Base-by-base conservation (phyloP, 1,284 basidiomycete genomes). In the Sporisorium exsertum region DNA sequence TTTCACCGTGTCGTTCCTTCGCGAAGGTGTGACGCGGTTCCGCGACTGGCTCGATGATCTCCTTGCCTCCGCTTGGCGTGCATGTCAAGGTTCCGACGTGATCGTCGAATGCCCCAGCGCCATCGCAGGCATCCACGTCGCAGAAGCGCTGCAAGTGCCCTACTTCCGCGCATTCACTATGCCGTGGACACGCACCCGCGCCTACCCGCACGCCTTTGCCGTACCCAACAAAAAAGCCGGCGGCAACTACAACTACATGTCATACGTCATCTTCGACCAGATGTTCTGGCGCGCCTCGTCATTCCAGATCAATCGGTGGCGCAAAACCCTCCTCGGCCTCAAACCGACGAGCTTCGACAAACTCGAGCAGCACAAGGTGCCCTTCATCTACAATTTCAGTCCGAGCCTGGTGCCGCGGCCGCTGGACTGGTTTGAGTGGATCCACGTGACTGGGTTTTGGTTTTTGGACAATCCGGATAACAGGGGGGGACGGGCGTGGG, bases 121-220 rank as follows among this genome's bases (percentile, higher is more conserved):
- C 6, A 98, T 98, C 92, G 94, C 92, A n/a, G 96, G 96, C n/a
- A 93, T 93, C 69, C 96, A 99, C 81, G 94, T 99, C 58, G 96
- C 96, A 18, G 96, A 99, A 85, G 94, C 94, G 1, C 88, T 99
- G 18, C 89, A 88, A 33, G 94, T 98, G 58, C 96, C 96, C 3
- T 99, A 96, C 86, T 98, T 92, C 87, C 89, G 94, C 78, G 93
- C 93, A 2, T 93, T 93, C 85, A 92, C 92, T 22, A 93, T 93
- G 92, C 91, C 91, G 10, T 92, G 91, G 90, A 89, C 88, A 46
- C 88, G 91, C 63, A 93, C 86, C 22, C 91, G 94, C 80, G 94
- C 93, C 5, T 99, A 98, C 86, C 96, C 96, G 22, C 96, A 99
- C 84, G 95, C 96, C 4, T 99, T 99, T 83, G 95, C 94, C 20